These are phyloP conservation scores for Salix purpurea DNA, from an alignment of 345 rosid genomes.

Conservation along the genomic window DNA sequence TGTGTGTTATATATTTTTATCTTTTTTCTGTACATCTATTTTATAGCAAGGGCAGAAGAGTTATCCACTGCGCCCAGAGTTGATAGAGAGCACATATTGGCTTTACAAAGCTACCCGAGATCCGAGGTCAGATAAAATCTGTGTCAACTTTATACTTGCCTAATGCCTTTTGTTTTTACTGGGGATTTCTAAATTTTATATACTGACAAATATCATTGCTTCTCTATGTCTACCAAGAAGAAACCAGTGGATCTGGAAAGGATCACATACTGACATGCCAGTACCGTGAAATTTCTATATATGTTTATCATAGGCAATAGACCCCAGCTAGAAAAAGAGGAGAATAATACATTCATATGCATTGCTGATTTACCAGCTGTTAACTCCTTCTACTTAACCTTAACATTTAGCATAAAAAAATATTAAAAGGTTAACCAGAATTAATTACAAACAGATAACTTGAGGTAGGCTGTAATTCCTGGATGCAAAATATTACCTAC, in stretches of 20 bases:
- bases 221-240: too few relatives aligned
- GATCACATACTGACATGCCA: too few relatives aligned
- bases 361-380: neutral
- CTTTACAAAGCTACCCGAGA: slow-evolving; percentile 95
- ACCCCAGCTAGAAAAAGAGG: too few relatives aligned
- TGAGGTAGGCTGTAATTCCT: neutral
- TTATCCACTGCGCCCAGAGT: slow-evolving; percentile 94
- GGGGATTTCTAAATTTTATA: too few relatives aligned
- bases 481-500: neutral
- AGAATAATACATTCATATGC: too few relatives aligned
- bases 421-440: too few relatives aligned
- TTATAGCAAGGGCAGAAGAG: slow-evolving; percentile 89
- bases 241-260: too few relatives aligned
- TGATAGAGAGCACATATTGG: slow-evolving; percentile 98
- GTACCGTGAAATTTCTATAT: too few relatives aligned
- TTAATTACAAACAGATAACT: neutral
- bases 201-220: too few relatives aligned
- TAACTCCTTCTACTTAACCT: neutral
- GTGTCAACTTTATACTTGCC: neutral
- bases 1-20: neutral
- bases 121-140: slow-evolving; percentile 49
- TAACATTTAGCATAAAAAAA: neutral
- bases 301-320: too few relatives aligned
- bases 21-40: slow-evolving; percentile 8
- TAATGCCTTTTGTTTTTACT: neutral